phyloP scores from a whole-genome alignment of 2,329 filamentous ascomycete genomes.

The Ophioceras dolichostomum region DNA sequence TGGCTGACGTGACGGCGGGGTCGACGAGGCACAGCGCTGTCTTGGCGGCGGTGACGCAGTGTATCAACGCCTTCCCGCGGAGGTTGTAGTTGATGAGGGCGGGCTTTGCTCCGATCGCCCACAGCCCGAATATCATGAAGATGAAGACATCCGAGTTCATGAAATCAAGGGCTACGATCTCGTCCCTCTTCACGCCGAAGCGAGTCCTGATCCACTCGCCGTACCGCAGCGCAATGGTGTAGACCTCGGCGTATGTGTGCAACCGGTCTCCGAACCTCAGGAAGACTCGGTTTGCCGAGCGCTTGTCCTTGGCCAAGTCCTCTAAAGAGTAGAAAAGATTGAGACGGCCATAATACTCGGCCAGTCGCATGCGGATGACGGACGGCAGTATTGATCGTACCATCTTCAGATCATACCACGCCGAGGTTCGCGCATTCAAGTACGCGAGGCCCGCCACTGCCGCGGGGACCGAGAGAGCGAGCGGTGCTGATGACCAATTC shows the following conservation, averaged over 20 bases:
- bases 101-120: conserved; percentile 71
- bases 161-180: conserved; percentile 71
- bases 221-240: conserved; percentile 58
- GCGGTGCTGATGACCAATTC: too few relatives aligned
- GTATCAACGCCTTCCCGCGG: conserved; percentile 54
- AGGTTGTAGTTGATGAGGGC: conserved; percentile 88
- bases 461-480: conserved; percentile 45
- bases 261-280: conserved; percentile 55
- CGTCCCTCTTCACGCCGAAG: conserved; percentile 51
- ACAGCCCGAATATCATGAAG: conserved; percentile 65
- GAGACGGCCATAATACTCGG: conserved; percentile 45
- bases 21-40: conserved; percentile 61
- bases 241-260: conserved; percentile 67
- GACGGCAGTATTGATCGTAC: conserved; percentile 41
- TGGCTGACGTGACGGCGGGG: conserved; percentile 37
- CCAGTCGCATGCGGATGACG: conserved; percentile 26
- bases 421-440: conserved; percentile 56
- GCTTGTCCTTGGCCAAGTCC: conserved; percentile 39
- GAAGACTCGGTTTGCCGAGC: conserved; percentile 41
- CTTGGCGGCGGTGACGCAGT: conserved; percentile 60
- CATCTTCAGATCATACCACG: conserved; percentile 54
- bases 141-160: conserved; percentile 72
- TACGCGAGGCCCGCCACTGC: conserved; percentile 61
- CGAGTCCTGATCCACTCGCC: conserved; percentile 60
- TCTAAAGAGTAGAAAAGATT: conserved; percentile 71